These are phyloP conservation scores for Boletus subcaerulescens DNA, from an alignment of 768 basidiomycete genomes.

Conservation along the genomic window DNA sequence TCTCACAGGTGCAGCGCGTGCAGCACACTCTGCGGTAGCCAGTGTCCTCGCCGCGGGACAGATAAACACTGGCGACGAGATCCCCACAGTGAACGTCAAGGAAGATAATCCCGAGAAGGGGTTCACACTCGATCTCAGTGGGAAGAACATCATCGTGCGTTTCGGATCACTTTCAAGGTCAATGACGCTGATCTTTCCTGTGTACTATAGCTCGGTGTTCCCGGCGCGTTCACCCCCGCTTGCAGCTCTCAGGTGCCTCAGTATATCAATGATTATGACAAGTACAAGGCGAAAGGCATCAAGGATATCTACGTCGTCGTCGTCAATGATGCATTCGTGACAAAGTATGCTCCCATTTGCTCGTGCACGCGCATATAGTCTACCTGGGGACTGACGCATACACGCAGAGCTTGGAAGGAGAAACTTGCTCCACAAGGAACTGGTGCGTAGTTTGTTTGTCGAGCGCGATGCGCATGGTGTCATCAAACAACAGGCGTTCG, in stretches of 20 bases:
- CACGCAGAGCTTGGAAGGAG: slow-evolving; percentile 62
- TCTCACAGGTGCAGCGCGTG: slow-evolving; percentile 43
- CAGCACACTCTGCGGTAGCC: slow-evolving; percentile 54
- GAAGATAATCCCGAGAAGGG: slow-evolving; percentile 50
- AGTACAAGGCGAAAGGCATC: slow-evolving; percentile 77
- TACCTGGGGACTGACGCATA: not conserved
- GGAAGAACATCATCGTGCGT: slow-evolving; percentile 65
- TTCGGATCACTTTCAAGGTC: not conserved
- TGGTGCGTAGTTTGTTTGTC: slow-evolving; percentile 33
- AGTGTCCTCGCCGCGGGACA: slow-evolving; percentile 47
- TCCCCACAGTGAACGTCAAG: slow-evolving; percentile 55
- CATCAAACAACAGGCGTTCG: slow-evolving; percentile 40
- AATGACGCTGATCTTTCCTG: not conserved
- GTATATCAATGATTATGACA: slow-evolving; percentile 63
- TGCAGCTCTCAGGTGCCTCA: slow-evolving; percentile 63
- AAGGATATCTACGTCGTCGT: slow-evolving; percentile 67
- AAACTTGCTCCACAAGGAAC: slow-evolving; percentile 55
- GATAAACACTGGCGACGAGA: slow-evolving; percentile 35
- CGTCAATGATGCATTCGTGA: slow-evolving; percentile 80
- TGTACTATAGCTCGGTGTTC: slow-evolving; percentile 57
- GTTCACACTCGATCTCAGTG: slow-evolving; percentile 45
- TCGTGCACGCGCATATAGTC: slow-evolving; percentile 3
- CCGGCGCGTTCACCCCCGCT: slow-evolving; percentile 73
- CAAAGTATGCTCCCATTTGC: slow-evolving; percentile 33
- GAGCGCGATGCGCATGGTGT: not conserved